Evolutionary conservation across 1,139 yeast genomes (phyloP).

Genomic region (Geotrichum australiense): DNA sequence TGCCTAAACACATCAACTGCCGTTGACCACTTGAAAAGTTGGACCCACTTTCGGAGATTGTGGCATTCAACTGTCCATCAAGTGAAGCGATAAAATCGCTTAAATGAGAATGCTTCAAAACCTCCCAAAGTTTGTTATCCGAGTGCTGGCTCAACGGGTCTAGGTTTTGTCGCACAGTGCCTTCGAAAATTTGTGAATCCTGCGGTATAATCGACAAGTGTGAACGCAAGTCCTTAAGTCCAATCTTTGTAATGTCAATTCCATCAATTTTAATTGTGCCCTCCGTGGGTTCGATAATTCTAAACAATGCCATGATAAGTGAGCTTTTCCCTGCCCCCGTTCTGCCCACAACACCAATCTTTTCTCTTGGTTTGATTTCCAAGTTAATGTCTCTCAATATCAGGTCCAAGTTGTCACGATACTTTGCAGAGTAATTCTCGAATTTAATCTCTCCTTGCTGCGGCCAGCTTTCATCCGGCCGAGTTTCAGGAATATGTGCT

Average conservation of each 20-base stretch:
- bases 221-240: conserved; percentile 51
- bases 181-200: conserved; percentile 66
- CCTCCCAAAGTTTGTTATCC: conserved; percentile 56
- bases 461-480: conserved; percentile 56
- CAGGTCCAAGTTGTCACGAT: conserved; percentile 48
- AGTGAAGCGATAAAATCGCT: conserved; percentile 55
- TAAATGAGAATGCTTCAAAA: conserved; percentile 76
- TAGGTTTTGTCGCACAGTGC: conserved; percentile 56
- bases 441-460: conserved; percentile 49
- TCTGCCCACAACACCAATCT: conserved; percentile 76
- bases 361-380: conserved; percentile 52
- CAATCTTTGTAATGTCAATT: conserved; percentile 49
- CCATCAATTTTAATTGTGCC: conserved; percentile 56
- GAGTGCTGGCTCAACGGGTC: conserved; percentile 51
- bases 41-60: conserved; percentile 60
- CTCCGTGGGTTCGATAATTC: conserved; percentile 57
- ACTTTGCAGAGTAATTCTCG: conserved; percentile 55
- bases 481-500: conserved; percentile 32
- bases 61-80: conserved; percentile 34
- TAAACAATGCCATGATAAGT: conserved; percentile 61
- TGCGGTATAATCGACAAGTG: conserved; percentile 66
- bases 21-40: conserved; percentile 74
- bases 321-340: conserved; percentile 85
- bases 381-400: conserved; percentile 51
- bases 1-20: conserved; percentile 66